These are phyloP conservation scores for Gyrodon lividus DNA, from an alignment of 768 basidiomycete species.

Conservation along the genomic window DNA sequence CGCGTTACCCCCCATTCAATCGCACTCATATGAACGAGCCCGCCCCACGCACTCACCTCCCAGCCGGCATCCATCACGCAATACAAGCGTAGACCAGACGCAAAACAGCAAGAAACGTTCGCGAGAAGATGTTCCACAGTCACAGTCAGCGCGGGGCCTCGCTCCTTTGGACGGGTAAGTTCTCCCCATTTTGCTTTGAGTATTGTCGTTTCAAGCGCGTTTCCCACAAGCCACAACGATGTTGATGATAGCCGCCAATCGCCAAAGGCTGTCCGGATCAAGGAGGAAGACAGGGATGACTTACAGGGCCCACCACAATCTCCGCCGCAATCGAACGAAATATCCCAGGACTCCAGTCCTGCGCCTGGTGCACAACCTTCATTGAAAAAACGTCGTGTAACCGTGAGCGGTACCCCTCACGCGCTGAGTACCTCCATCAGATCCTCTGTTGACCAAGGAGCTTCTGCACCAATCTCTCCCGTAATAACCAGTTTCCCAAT, in stretches of 20 bases:
- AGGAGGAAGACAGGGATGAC: slow-evolving; percentile 61
- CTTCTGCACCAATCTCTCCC: slow-evolving; percentile 62
- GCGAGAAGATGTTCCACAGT: slow-evolving; percentile 38
- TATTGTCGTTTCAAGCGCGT: slow-evolving; percentile 11
- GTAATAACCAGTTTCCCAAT: slow-evolving; percentile 62
- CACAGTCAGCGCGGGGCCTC: slow-evolving; percentile 33
- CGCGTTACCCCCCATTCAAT: slow-evolving; percentile 66
- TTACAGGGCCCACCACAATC: slow-evolving; percentile 37
- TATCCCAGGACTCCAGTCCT: slow-evolving; percentile 26
- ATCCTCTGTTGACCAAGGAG: slow-evolving; percentile 38
- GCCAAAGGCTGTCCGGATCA: slow-evolving; percentile 50
- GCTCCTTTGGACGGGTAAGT: slow-evolving; percentile 48
- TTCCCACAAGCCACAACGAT: slow-evolving; percentile 18
- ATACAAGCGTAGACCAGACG: slow-evolving; percentile 31
- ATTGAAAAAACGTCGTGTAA: slow-evolving; percentile 68
- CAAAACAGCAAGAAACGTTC: slow-evolving; percentile 41
- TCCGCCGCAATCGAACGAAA: slow-evolving; percentile 21
- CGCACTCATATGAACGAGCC: slow-evolving; percentile 35
- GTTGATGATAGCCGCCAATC: slow-evolving; percentile 40
- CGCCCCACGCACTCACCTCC: slow-evolving; percentile 37
- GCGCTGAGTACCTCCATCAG: slow-evolving; percentile 55
- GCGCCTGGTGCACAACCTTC: slow-evolving; percentile 42
- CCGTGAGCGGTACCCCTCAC: slow-evolving; percentile 56
- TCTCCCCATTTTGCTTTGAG: not conserved
- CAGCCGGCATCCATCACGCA: slow-evolving; percentile 24